These are phyloP conservation scores for Aspergillus kassunensis DNA, from an alignment of 495 filamentous ascomycete species.

Conservation along the genomic window DNA sequence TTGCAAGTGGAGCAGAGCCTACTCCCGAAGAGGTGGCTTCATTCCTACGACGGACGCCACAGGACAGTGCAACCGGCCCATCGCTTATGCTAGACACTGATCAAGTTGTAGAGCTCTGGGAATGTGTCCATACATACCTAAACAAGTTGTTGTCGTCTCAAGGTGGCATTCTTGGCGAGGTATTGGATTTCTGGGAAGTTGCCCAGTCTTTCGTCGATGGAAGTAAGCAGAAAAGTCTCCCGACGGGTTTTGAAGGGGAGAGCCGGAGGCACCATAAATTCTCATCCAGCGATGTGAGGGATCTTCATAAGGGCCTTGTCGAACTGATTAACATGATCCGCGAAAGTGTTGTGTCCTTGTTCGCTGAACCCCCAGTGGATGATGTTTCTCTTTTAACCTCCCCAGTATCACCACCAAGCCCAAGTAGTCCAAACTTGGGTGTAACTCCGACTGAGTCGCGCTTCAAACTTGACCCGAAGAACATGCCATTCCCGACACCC, in stretches of 20 bases:
- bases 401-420: slow-evolving; percentile 68
- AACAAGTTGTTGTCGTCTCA: slow-evolving; percentile 63
- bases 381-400: slow-evolving; percentile 83
- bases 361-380: slow-evolving; percentile 84
- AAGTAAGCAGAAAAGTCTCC: slow-evolving; percentile 73
- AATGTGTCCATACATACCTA: slow-evolving; percentile 69
- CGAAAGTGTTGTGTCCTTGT: slow-evolving; percentile 72
- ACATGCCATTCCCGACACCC: slow-evolving; percentile 71
- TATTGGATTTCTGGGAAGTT: slow-evolving; percentile 90
- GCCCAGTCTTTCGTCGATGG: slow-evolving; percentile 87
- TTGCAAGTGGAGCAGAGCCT: slow-evolving; percentile 69
- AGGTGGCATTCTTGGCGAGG: slow-evolving; percentile 79
- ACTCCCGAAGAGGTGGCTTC: slow-evolving; percentile 62
- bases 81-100: slow-evolving; percentile 62
- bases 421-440: slow-evolving; percentile 58
- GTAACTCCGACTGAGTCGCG: slow-evolving; percentile 57
- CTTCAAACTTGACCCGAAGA: slow-evolving; percentile 74
- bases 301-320: slow-evolving; percentile 71
- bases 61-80: slow-evolving; percentile 53
- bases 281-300: slow-evolving; percentile 60
- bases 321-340: slow-evolving; percentile 80
- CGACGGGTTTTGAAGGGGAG: slow-evolving; percentile 77
- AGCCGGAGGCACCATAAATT: slow-evolving; percentile 82
- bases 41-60: slow-evolving; percentile 66
- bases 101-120: slow-evolving; percentile 85